phyloP scores from a whole-genome alignment of 192 early-diverging fungal genomes.

The Podila horticola region DNA sequence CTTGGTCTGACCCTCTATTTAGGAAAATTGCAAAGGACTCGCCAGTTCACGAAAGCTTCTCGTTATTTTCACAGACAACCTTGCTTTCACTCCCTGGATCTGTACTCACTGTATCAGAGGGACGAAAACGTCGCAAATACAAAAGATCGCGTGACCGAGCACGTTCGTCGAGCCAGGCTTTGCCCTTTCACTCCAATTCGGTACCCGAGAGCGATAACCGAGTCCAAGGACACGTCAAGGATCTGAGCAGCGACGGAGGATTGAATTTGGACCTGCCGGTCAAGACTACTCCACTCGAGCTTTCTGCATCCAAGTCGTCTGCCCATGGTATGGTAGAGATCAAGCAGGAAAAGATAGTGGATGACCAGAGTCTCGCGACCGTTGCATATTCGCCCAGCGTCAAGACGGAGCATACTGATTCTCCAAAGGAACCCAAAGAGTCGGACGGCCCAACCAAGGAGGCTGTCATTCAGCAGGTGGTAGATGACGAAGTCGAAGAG shows the following conservation, averaged over 20 bases:
- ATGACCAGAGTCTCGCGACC: no score
- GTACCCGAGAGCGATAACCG: no score
- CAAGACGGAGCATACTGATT: no score
- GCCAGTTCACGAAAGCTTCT: neutral
- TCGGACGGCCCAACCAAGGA: neutral
- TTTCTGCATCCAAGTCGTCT: no score
- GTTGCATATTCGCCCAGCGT: no score
- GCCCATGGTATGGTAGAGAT: no score
- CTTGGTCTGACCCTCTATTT: neutral
- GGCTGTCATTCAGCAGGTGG: neutral
- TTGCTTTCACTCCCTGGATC: neutral
- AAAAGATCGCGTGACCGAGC: no score
- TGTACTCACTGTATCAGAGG: neutral
- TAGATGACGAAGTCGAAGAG: neutral
- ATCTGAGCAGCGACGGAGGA: no score
- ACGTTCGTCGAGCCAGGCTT: neutral
- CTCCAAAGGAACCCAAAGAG: neutral
- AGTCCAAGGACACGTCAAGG: no score
- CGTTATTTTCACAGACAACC: neutral
- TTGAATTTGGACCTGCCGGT: no score
- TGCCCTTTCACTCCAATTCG: neutral
- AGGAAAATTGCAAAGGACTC: slow-evolving; percentile 1
- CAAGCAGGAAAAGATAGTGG: no score
- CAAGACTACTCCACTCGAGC: no score
- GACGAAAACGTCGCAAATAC: neutral